Evolutionary conservation across 2,329 filamentous ascomycete genomes (phyloP), one percentile per base, ranked within the genome.

Genomic region (Pseudodiploospora longispora): DNA sequence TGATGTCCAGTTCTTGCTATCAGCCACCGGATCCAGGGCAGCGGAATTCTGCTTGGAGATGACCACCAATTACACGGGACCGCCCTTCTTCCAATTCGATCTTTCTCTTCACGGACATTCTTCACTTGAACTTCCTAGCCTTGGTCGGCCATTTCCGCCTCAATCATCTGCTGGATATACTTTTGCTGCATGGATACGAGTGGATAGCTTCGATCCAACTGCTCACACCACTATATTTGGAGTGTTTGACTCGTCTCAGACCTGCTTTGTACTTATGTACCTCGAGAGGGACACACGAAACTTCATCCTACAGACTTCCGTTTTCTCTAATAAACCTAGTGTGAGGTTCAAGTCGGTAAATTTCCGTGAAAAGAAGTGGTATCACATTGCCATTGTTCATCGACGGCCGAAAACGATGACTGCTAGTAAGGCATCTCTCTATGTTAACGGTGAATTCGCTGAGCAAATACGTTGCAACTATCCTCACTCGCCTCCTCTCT

Each of bases 201-300:
- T 98, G 47, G 90, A 97, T 61, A 73, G 80, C 35, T 97, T 93
- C 62, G 94, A 98, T 61, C 69, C 78, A 5, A 78, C 79, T 38
- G 82, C 85, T 10, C 93, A 98, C 62, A 98, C 93, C 0, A 98
- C 93, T 0, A 76, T 98, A 10, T 98, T 98, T 61, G 93, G 93
- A 28, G 87, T 93, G 6, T 97, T 94, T 63, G 93, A 98, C 65
- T 75, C 83, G 4, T 88, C 81, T 5, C 91, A 97, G 62, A 88
- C 87, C 5, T 98, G 93, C 63, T 98, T 98, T 58, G 69, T 98
- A 32, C 79, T 98, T 54, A 83, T 89, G 48, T 98, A 98, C 59
- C 74, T 98, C 34, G 94, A 98, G 61, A 89, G 85, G 59, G 90
- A 96, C 61, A 95, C 88, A 2, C 86, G 79, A 48, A 93, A 95